These are phyloP conservation scores for Chamaecrista fasciculata DNA, from an alignment of 306 rosid species.

Conservation along the genomic window DNA sequence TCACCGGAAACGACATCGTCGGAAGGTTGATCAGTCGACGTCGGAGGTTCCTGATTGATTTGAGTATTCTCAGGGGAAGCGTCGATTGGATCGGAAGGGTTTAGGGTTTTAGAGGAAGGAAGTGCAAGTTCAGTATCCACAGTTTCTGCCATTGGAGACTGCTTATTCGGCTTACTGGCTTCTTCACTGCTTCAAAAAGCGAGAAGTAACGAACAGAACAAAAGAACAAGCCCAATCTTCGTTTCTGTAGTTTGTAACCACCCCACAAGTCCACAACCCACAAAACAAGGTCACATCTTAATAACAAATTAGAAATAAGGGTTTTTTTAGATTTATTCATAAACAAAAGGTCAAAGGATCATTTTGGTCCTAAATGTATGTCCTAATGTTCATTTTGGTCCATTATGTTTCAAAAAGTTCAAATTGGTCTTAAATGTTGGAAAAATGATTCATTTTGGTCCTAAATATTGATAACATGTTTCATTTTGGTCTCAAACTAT, in stretches of 20 bases:
- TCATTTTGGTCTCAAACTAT: too few species aligned
- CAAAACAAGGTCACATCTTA: not conserved
- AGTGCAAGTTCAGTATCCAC: conserved; percentile 32
- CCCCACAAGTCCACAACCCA: not conserved
- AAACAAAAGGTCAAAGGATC: too few species aligned
- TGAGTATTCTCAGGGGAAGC: conserved; percentile 34
- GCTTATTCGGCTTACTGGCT: not conserved
- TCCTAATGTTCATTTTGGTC: too few species aligned
- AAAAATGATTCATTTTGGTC: too few species aligned
- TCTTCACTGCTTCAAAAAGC: not conserved
- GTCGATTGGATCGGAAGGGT: conserved; percentile 35
- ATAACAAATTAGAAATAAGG: too few species aligned
- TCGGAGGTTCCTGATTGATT: conserved; percentile 18
- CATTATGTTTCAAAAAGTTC: too few species aligned
- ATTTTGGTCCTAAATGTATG: too few species aligned
- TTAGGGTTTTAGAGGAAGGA: conserved; percentile 36
- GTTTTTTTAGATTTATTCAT: too few species aligned
- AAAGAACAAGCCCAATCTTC: not conserved
- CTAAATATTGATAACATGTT: too few species aligned
- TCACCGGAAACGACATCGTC: conserved; percentile 40
- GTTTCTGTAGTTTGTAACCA: not conserved
- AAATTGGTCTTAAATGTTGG: too few species aligned
- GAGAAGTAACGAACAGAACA: not conserved
- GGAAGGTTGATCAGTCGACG: not conserved
- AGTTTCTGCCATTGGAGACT: conserved; percentile 57